phyloP scores from a whole-genome alignment of 2,329 filamentous ascomycete genomes.

The Setomelanomma holmii region DNA sequence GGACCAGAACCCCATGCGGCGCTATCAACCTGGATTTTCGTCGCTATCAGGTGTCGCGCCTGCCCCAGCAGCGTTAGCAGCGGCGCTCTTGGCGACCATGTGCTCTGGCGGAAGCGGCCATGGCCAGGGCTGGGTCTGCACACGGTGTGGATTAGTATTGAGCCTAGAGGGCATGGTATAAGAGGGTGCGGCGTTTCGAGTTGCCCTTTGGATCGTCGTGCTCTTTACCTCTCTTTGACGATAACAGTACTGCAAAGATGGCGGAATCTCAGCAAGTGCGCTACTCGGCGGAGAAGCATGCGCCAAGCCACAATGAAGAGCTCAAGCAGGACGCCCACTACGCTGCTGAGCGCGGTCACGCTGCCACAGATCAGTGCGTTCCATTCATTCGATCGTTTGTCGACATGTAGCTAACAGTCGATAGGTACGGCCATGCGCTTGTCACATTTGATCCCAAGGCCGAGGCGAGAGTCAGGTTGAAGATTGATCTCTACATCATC shows the following conservation, averaged over 20 bases:
- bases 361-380: constrained; percentile 41
- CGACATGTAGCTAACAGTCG: too few species aligned
- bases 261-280: constrained; percentile 8
- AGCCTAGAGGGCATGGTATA: constrained; percentile 4
- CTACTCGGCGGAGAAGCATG: constrained; percentile 21
- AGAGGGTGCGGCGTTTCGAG: constrained; percentile 13
- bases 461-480: constrained; percentile 65
- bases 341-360: constrained; percentile 37
- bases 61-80: constrained; percentile 8
- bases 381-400: too few species aligned
- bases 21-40: background rate
- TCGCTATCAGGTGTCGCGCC: constrained; percentile 2
- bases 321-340: constrained; percentile 34
- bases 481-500: constrained; percentile 71
- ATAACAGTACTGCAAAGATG: constrained; percentile 8
- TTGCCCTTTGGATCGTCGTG: constrained; percentile 3
- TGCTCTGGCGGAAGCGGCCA: background rate
- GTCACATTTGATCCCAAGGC: constrained; percentile 61
- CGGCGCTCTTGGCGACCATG: constrained; percentile 9
- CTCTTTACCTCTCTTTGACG: background rate
- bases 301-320: constrained; percentile 35
- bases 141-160: constrained; percentile 1
- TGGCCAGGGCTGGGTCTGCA: constrained; percentile 6
- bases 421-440: constrained; percentile 42
- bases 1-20: constrained; percentile 5